phyloP scores from a whole-genome alignment of 78 protist species.

The Chrysochromulina tobinii region DNA sequence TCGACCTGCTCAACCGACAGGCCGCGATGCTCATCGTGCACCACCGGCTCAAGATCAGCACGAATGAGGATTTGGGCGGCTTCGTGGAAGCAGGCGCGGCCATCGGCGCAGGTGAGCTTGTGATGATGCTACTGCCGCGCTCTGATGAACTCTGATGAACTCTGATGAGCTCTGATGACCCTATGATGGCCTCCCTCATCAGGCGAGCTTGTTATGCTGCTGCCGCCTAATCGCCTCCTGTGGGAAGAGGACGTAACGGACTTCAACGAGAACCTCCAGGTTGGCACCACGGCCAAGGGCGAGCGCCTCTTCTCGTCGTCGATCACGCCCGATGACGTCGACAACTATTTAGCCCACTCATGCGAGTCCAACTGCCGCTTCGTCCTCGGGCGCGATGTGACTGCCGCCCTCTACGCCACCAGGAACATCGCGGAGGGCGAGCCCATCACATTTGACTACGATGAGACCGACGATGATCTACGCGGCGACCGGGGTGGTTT shows the following conservation, averaged over 20 bases:
- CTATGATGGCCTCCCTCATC: too few relatives aligned
- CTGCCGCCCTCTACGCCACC: neutral
- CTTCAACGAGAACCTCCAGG: neutral
- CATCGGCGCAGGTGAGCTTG: too few relatives aligned
- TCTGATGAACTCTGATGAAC: too few relatives aligned
- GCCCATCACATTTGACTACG: neutral
- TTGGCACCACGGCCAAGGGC: neutral
- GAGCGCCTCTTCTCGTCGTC: conserved; percentile 10
- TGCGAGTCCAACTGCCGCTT: neutral
- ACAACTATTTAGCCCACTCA: neutral
- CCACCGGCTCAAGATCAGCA: neutral
- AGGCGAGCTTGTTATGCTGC: conserved; percentile 7
- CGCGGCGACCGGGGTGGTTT: neutral
- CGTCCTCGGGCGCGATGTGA: neutral
- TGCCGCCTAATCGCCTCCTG: neutral
- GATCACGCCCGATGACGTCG: neutral
- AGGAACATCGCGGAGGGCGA: neutral
- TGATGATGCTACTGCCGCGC: too few relatives aligned
- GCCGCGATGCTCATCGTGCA: conserved; percentile 5
- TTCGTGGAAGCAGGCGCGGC: too few relatives aligned
- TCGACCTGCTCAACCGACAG: conserved; percentile 14
- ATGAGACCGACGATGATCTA: conserved; percentile 7
- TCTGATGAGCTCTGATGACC: too few relatives aligned
- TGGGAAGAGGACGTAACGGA: neutral
- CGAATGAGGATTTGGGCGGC: too few relatives aligned